Evolutionary conservation across 2,329 filamentous ascomycete genomes (phyloP), one percentile per base, ranked within the genome.

Genomic region (Sclerotiophoma versabilis): DNA sequence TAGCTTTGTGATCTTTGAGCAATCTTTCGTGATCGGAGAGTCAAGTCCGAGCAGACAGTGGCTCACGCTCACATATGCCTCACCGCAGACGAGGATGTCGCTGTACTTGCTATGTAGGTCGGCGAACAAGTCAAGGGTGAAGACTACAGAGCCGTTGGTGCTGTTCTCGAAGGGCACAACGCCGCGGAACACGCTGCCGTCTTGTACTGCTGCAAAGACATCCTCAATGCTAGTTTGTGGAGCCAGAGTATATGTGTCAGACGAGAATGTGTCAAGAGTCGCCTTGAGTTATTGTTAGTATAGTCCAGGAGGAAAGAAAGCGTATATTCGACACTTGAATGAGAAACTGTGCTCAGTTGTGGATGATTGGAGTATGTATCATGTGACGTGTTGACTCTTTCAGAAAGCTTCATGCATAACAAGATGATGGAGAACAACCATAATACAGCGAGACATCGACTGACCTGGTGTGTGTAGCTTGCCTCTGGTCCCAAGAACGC

Each of bases 81-180:
- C 95, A 38, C 86, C 91, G 70, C 88, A 90, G 33, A 98, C 89
- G 41, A 83, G 81, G 38, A 97, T 83, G 69, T 90, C 85, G 10
- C 81, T 80, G 70, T 90, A 91, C 36, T 77, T 76, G 34, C 75
- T 76, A 32, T 85, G 78, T 22, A 89, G 82, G 76, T 96, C 92
- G 62, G 91, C 91, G 56, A 99, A 86, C 61, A 93, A 85, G 76
- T 97, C 93, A 20, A 98, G 84, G 0, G 93, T 96, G 74, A 92
- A 90, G 50, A 95, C 87, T 43, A 99, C 95, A 49, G 89, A 88
- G 68, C 95, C 95, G 75, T 98, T 96, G 71, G 91, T 93, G 33
- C 91, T 96, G 80, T 99, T 99, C 73, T 98, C 93, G 76, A 96
- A 93, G 6, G 95, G 95, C 1, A 97, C 90, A 26, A 98, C 90